Evolutionary conservation across 352 stramenopile genomes (phyloP).

Genomic region (Globisporangium acanthophoron): DNA sequence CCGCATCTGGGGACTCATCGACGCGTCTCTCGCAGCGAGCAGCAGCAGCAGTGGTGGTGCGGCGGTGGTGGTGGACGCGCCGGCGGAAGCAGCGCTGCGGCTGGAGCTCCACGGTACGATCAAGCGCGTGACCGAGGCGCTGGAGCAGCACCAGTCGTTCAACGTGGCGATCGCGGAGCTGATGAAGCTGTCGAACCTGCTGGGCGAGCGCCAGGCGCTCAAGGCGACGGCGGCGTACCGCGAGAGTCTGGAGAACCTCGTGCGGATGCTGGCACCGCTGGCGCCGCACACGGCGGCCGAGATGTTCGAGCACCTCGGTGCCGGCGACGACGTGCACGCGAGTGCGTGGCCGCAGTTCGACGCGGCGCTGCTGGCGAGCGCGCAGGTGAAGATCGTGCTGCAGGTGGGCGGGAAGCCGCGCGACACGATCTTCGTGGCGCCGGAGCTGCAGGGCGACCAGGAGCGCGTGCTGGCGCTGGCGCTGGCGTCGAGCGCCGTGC

Average conservation of each 20-base stretch:
- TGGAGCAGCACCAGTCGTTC: slow-evolving; percentile 79
- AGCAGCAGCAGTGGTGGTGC: not conserved
- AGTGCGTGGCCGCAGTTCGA: slow-evolving; percentile 60
- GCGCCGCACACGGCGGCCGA: slow-evolving; percentile 76
- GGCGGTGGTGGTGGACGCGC: not conserved
- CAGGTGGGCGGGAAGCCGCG: slow-evolving; percentile 76
- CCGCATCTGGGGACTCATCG: slow-evolving; percentile 72
- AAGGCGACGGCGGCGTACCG: slow-evolving; percentile 35
- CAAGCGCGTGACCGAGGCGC: slow-evolving; percentile 71
- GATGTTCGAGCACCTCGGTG: slow-evolving; percentile 51
- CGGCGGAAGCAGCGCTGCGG: slow-evolving; percentile 35
- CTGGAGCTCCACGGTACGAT: slow-evolving; percentile 72
- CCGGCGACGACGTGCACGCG: slow-evolving; percentile 47
- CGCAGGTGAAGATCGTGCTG: slow-evolving; percentile 78
- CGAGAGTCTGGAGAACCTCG: slow-evolving; percentile 44
- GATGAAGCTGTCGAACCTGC: slow-evolving; percentile 87
- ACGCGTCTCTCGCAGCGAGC: slow-evolving; percentile 31
- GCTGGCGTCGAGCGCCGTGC: slow-evolving; percentile 42
- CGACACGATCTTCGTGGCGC: slow-evolving; percentile 61
- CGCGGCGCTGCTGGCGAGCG: slow-evolving; percentile 41
- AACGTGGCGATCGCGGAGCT: slow-evolving; percentile 88
- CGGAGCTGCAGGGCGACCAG: slow-evolving; percentile 40
- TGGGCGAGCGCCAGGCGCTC: slow-evolving; percentile 51
- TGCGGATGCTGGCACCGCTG: slow-evolving; percentile 77
- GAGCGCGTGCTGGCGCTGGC: slow-evolving; percentile 62